phyloP scores from a whole-genome alignment of 495 filamentous ascomycete genomes.

The Tuber umbilicatum region DNA sequence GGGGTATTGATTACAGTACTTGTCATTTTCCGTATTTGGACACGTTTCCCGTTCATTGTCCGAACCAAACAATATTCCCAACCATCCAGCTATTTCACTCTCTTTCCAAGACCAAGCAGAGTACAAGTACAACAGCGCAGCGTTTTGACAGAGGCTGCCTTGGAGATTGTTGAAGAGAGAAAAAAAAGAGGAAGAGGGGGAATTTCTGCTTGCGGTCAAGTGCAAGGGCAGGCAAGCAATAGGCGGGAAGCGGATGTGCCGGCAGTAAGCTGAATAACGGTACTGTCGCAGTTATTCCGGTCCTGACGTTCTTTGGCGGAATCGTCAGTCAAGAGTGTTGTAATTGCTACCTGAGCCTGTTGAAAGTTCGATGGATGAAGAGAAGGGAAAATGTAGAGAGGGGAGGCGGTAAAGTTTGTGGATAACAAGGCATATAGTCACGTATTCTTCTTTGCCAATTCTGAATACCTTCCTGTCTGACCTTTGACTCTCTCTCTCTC shows the following conservation, averaged over 20 bases:
- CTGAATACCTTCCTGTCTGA: too few relatives aligned
- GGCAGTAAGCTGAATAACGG: neutral
- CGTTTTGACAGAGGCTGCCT: neutral
- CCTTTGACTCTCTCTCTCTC: too few relatives aligned
- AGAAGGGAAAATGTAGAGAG: too few relatives aligned
- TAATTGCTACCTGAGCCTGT: too few relatives aligned
- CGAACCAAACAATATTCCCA: conserved; percentile 4
- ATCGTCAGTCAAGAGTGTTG: too few relatives aligned
- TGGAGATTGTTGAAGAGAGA: neutral
- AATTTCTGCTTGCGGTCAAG: neutral
- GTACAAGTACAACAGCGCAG: neutral
- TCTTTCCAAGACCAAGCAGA: neutral
- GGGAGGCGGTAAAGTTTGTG: too few relatives aligned
- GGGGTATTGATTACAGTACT: neutral
- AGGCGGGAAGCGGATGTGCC: neutral
- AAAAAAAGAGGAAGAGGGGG: neutral
- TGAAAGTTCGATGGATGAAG: too few relatives aligned
- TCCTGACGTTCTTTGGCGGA: too few relatives aligned
- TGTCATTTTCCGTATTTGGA: conserved; percentile 9
- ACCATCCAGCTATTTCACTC: neutral
- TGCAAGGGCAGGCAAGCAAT: neutral
- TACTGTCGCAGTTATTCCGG: too few relatives aligned
- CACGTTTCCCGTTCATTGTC: conserved; percentile 9
- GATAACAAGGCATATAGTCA: too few relatives aligned
- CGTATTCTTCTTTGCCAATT: too few relatives aligned